These are phyloP conservation scores for Daldinia concentrica DNA, from an alignment of 495 filamentous ascomycete species.

Conservation along the genomic window DNA sequence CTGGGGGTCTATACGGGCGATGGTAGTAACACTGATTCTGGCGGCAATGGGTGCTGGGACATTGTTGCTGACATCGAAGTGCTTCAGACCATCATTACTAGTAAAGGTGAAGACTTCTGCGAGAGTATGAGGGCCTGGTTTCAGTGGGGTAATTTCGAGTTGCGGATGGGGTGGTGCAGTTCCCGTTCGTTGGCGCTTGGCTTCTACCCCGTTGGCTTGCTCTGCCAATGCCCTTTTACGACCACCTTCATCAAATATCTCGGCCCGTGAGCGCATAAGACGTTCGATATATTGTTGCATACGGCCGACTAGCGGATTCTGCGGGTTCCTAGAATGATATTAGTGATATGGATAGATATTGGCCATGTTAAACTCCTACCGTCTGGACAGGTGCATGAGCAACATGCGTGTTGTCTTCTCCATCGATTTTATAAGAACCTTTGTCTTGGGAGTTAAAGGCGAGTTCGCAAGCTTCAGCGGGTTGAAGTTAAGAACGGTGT, in stretches of 20 bases:
- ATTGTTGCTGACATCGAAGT: conserved; percentile 78
- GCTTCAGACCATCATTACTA: conserved; percentile 72
- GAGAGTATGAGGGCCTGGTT: conserved; percentile 76
- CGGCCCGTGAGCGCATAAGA: conserved; percentile 74
- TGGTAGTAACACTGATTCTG: conserved; percentile 75
- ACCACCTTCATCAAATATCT: conserved; percentile 77
- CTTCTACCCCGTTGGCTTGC: conserved; percentile 67
- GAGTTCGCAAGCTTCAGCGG: conserved; percentile 79
- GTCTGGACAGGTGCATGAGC: conserved; percentile 79
- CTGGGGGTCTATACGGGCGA: conserved; percentile 69
- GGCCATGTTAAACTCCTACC: conserved; percentile 56
- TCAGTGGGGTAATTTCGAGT: conserved; percentile 70
- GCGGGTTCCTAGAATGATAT: conserved; percentile 67
- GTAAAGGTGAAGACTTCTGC: conserved; percentile 87
- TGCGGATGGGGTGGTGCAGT: conserved; percentile 46
- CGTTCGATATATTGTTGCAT: conserved; percentile 87
- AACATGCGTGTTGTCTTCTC: conserved; percentile 88
- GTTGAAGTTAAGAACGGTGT: conserved; percentile 88
- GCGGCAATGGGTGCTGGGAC: conserved; percentile 78
- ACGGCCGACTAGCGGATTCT: conserved; percentile 69
- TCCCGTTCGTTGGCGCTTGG: conserved; percentile 51
- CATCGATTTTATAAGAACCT: conserved; percentile 88
- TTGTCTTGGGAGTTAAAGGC: conserved; percentile 78
- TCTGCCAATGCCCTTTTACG: conserved; percentile 79
- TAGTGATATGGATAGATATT: conserved; percentile 27